These are phyloP conservation scores for Mortierella sp. DNA, from an alignment of 371 early-diverging fungal species.

Conservation along the genomic window DNA sequence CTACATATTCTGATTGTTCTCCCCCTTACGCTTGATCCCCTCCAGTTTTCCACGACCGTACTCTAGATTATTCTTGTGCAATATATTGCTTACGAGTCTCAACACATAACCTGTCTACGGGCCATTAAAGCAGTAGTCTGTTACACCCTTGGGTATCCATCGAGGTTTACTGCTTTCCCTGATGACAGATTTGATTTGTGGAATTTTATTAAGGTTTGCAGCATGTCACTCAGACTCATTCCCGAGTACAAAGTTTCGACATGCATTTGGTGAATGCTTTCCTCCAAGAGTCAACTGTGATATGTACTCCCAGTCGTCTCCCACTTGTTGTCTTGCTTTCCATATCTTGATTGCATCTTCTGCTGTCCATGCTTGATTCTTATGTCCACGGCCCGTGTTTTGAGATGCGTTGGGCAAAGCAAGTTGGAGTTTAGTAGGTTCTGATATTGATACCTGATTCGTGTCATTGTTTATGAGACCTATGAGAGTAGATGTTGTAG, in stretches of 20 bases:
- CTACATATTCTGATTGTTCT: not conserved
- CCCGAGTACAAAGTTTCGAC: constrained; percentile 16
- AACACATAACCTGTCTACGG: not conserved
- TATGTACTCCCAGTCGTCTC: constrained; percentile 30
- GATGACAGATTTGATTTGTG: no score
- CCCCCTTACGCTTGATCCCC: not conserved
- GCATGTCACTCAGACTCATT: not conserved
- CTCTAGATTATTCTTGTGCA: no score
- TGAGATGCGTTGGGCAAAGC: not conserved
- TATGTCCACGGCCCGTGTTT: not conserved
- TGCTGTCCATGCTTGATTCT: constrained; percentile 8
- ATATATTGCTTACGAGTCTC: no score
- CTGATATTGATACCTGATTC: not conserved
- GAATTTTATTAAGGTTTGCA: not conserved
- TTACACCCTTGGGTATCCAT: not conserved
- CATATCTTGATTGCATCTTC: constrained; percentile 18
- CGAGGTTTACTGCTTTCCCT: not conserved
- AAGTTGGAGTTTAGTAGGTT: not conserved
- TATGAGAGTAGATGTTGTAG: not conserved
- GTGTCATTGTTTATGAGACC: not conserved
- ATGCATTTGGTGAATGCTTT: constrained; percentile 20
- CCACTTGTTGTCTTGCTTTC: constrained; percentile 7
- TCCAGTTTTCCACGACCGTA: not conserved
- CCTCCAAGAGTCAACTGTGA: constrained; percentile 17
- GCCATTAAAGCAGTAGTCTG: no score